Evolutionary conservation across 305 asterid species (phyloP).

Genomic region (Solanum hybrid): DNA sequence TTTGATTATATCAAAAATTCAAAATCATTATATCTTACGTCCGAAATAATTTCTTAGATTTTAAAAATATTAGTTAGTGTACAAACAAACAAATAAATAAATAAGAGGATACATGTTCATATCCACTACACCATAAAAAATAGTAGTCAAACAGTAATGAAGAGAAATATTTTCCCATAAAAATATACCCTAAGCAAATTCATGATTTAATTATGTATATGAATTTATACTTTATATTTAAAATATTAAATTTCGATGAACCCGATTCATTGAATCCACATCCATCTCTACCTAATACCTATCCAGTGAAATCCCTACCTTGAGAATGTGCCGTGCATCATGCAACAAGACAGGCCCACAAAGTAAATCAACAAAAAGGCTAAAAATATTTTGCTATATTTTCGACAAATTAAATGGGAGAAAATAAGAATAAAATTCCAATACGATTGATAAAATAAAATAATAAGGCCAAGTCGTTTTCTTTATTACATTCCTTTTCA

Average conservation of each 20-base stretch:
- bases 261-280: neutral
- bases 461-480: neutral
- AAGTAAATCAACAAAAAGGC: neutral
- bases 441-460: neutral
- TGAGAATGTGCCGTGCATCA: neutral
- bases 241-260: neutral
- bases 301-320: neutral
- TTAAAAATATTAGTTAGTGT: neutral
- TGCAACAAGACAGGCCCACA: neutral
- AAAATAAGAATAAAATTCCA: neutral
- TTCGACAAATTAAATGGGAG: neutral
- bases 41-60: too few relatives aligned
- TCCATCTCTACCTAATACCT: neutral
- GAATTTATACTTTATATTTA: neutral
- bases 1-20: too few relatives aligned
- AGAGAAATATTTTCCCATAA: neutral
- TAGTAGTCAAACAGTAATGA: neutral
- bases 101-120: neutral
- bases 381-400: neutral
- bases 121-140: neutral
- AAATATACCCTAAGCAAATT: neutral
- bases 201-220: neutral
- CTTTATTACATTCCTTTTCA: neutral
- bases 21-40: too few relatives aligned
- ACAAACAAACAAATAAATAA: neutral